Evolutionary conservation across 2,329 filamentous ascomycete genomes (phyloP).

Genomic region (Magnaporthiopsis poae): DNA sequence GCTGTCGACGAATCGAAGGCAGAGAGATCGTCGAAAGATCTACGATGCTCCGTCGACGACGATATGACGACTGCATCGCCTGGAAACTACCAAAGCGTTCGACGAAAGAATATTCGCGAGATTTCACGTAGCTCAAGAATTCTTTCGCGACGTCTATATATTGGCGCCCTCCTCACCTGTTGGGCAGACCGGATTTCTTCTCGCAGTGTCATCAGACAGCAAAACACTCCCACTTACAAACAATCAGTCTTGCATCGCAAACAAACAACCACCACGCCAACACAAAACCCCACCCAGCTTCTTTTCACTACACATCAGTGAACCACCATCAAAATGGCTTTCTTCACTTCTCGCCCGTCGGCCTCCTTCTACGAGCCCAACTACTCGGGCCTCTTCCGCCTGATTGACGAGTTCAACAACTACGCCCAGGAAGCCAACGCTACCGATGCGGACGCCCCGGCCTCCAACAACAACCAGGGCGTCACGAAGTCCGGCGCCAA

Average conservation of each 20-base stretch:
- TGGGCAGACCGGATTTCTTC: background rate
- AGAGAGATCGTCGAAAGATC: background rate
- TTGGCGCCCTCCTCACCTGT: background rate
- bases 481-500: background rate
- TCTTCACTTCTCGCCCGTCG: conserved; percentile 40
- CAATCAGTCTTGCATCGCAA: background rate
- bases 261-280: background rate
- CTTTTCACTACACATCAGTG: too few relatives aligned
- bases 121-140: background rate
- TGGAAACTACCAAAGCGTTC: background rate
- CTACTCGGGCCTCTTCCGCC: conserved; percentile 42
- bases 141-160: background rate
- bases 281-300: too few relatives aligned
- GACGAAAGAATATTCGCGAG: background rate
- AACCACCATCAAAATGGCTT: conserved; percentile 40
- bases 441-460: background rate
- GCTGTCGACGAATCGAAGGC: background rate
- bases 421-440: conserved; percentile 24
- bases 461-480: conserved; percentile 8
- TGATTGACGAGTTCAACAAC: conserved; percentile 54
- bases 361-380: conserved; percentile 23
- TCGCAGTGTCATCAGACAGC: background rate
- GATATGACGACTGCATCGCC: background rate
- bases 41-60: background rate
- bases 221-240: background rate